Base-by-base conservation (phyloP, 257 asterid genomes). In the Penstemon barbatus region DNA sequence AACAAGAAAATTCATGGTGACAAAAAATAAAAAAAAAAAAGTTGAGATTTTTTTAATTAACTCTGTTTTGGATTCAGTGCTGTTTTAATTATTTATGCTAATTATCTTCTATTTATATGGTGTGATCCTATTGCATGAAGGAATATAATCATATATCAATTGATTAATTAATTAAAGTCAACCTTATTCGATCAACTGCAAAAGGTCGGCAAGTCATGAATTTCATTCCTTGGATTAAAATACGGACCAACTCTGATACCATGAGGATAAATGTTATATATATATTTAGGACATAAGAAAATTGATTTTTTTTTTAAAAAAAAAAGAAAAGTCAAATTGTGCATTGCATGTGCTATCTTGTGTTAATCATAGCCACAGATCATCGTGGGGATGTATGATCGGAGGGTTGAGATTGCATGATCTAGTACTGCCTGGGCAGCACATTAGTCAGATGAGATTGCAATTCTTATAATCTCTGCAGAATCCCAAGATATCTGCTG, bases 401-500 rank as follows among this genome's bases (percentile, higher is more conserved):
- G 55, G 41, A 42, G 57, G 40, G 51, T 60, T 50, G 54, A 63
- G 62, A 13, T 63, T 65, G 6, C 19, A 68, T 69, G 55, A 41
- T 74, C 54, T 57, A 54, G 63, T 36, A 73, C 49, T 39, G 37
- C 58, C n/a, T 78, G 79, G 79, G 70, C 78, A 78, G 78, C 72
- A 62, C 65, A 74, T 71, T 63, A 72, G 80, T 83, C 81, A 76
- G 85, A 71, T 61, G 60, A 53, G 61, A 57, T 68, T 36, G 40
- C 70, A 61, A 66, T 62, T 1, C 49, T 63, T 4, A 15, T 69
- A 66, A 80, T 80, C 45, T 37, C 36, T n/a, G 49, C 40, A 75
- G 81, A 61, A 90, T 87, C 96, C 96, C 97, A 77, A 73, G 45
- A 90, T 75, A 90, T 87, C 96, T 87, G 96, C 82, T 80, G 5